Base-by-base conservation (phyloP, 805 yeast genomes). In the Ogataea minuta region DNA sequence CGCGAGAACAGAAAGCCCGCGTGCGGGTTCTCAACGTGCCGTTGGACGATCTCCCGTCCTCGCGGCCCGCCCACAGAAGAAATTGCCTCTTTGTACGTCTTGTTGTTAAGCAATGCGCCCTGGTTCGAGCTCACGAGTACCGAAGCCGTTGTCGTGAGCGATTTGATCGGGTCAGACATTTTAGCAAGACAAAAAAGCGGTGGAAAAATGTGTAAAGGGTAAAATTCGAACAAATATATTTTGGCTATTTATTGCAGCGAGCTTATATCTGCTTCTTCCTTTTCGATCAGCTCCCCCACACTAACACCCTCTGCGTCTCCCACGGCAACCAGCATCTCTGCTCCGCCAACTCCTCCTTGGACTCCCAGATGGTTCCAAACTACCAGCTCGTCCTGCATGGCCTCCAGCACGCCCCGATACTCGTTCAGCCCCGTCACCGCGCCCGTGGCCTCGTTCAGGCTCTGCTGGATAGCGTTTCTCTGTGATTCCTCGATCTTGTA, bases 131-230 rank as follows among this genome's bases (percentile, higher is more conserved):
- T 48, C 21, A 76, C 71, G 17, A 77, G 48, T 2, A 74, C 77
- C 8, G 79, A 70, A 1, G 82, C 81, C 1, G 82, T 76, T 2
- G 79, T 69, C 0, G 79, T 71, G 30, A 77, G 67, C 2, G 79
- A 73, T 44, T 66, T 70, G 9, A 76, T 68, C 28, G 74, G 39
- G 33, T 63, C 64, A n/a, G 58, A 41, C 36, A 49, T 47, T n/a
- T 37, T 17, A 19, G 21, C 21, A 19, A 33, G 29, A 39, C 19
- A 31, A 14, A 20, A 31, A 28, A 19, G 27, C 12, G 19, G 30
- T 36, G 29, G 24, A 31, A 15, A 23, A 34, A 14, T 34, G 27
- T 34, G 20, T 34, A 13, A 15, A 29, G 6, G 17, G 12, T 12
- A 21, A 16, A 27, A 32, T 34, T 31, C 20, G 28, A 26, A 14